Evolutionary conservation across 1,284 basidiomycete genomes (phyloP).

Genomic region (Volvariella volvacea): DNA sequence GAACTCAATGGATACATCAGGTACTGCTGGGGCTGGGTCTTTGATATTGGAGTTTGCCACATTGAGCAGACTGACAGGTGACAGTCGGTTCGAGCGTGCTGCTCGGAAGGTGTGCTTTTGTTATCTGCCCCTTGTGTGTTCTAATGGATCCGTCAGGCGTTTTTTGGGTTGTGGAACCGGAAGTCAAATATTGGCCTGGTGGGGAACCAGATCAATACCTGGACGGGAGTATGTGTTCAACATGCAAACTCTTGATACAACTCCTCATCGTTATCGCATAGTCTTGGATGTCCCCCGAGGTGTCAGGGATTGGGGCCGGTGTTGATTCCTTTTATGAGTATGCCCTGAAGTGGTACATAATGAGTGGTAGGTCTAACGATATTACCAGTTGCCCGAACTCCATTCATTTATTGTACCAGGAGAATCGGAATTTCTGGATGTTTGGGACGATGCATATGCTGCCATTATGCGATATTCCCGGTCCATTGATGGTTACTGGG

Average conservation of each 20-base stretch:
- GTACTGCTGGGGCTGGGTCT: constrained; percentile 88
- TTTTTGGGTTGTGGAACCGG: constrained; percentile 89
- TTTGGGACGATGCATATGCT: constrained; percentile 89
- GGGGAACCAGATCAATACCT: constrained; percentile 82
- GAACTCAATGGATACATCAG: constrained; percentile 27
- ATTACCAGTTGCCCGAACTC: neutral
- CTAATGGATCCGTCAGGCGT: constrained; percentile 40
- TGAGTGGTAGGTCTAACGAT: constrained; percentile 63
- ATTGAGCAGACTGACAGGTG: constrained; percentile 81
- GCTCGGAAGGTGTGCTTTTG: constrained; percentile 45
- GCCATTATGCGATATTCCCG: constrained; percentile 84
- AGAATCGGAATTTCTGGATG: constrained; percentile 82
- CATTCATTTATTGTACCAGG: constrained; percentile 35
- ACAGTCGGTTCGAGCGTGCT: constrained; percentile 79
- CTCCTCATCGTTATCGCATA: constrained; percentile 18
- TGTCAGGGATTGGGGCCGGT: constrained; percentile 83
- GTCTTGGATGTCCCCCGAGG: constrained; percentile 68
- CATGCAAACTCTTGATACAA: neutral
- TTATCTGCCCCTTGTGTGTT: neutral
- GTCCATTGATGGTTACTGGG: constrained; percentile 82
- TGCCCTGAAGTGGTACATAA: constrained; percentile 82
- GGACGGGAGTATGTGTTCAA: constrained; percentile 56
- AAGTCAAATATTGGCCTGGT: constrained; percentile 77
- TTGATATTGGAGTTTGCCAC: constrained; percentile 91
- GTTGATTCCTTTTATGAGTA: constrained; percentile 95